Percentiles rank a stretch among this genome's conserved stretches.
Evolutionary conservation across 225 moss, liverwort and hornwort species (phyloP).

Genomic region (Marchantia polymorpha): DNA sequence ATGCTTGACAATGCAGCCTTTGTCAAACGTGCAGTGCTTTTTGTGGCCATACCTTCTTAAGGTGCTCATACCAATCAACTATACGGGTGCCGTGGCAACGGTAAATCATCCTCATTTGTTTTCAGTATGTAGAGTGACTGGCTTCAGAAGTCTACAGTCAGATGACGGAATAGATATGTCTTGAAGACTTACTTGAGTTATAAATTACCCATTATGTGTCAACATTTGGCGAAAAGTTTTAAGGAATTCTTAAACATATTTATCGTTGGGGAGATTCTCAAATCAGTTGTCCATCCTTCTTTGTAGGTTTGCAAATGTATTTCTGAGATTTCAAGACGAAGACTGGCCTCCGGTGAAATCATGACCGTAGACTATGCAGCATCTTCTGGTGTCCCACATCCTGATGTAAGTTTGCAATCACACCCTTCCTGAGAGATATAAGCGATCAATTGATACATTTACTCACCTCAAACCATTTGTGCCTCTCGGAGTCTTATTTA

Average conservation of each 20-base stretch:
- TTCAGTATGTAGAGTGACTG: too few relatives aligned
- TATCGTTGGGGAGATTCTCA: too few relatives aligned
- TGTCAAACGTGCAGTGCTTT: conserved; percentile 38
- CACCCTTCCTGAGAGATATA: not conserved
- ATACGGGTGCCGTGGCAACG: conserved; percentile 62
- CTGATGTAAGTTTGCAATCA: conserved; percentile 37
- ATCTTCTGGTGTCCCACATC: conserved; percentile 55
- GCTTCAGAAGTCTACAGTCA: too few relatives aligned
- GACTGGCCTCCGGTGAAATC: conserved; percentile 43
- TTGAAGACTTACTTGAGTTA: too few relatives aligned
- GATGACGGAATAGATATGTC: too few relatives aligned
- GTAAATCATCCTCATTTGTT: conserved; percentile 22
- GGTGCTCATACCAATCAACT: conserved; percentile 50
- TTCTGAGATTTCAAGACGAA: conserved; percentile 53
- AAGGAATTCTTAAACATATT: too few relatives aligned
- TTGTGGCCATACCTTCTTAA: conserved; percentile 62
- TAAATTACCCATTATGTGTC: too few relatives aligned
- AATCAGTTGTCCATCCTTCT: not conserved
- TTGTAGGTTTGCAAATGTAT: conserved; percentile 62
- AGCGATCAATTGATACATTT: too few relatives aligned
- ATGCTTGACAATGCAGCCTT: not conserved
- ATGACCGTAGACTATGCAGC: conserved; percentile 56
- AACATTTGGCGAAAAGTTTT: too few relatives aligned
- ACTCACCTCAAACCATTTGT: too few relatives aligned
- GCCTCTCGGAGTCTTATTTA: too few relatives aligned